Evolutionary conservation across 2,329 filamentous ascomycete genomes (phyloP), one percentile per base, ranked within the genome.

Genomic region (Fusarium succisae): DNA sequence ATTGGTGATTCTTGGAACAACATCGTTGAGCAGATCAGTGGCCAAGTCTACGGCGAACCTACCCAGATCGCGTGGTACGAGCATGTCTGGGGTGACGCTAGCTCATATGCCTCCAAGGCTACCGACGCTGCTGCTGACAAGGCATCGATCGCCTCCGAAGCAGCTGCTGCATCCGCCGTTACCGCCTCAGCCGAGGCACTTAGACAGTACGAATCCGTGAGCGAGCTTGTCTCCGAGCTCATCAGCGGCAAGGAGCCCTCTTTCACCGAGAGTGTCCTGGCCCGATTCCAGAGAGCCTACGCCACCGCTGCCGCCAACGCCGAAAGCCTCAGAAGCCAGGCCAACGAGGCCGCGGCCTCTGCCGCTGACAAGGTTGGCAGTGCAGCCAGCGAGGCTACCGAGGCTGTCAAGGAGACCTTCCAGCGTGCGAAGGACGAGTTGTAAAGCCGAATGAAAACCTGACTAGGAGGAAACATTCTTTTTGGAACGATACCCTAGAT

Each of bases 251-350:
- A 92, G 80, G 94, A 97, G 79, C 91, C 93, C 1, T 90, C 91
- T 20, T 97, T 94, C 77, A 95, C 92, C 0, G 93, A 97, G 78
- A 95, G 93, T 67, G 92, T 96, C 7, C 90, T 94, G 82, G 90
- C 86, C 59, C 89, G 92, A 58, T 87, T 97, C 18, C 89, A 90
- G 63, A 91, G 89, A 7, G 93, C 91, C 1, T 96, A 96, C 78
- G 89, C 90, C 30, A 93, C 91, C 1, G 92, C 91, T 3, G 83
- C 88, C 5, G 86, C 90, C 1, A 90, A 86, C 2, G 84, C 87
- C 13, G 86, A 86, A 17, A 87, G 84, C 66, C 69, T 82, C 47
- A 82, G 80, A 15, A 81, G 75, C 61, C 78, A 83, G 35, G 83
- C 82, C 13, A 80, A 79, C 44, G 78, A 76, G 41, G 79, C 80